Base-by-base conservation (phyloP, 2,329 filamentous ascomycete genomes). In the Tympanopsis confertula region DNA sequence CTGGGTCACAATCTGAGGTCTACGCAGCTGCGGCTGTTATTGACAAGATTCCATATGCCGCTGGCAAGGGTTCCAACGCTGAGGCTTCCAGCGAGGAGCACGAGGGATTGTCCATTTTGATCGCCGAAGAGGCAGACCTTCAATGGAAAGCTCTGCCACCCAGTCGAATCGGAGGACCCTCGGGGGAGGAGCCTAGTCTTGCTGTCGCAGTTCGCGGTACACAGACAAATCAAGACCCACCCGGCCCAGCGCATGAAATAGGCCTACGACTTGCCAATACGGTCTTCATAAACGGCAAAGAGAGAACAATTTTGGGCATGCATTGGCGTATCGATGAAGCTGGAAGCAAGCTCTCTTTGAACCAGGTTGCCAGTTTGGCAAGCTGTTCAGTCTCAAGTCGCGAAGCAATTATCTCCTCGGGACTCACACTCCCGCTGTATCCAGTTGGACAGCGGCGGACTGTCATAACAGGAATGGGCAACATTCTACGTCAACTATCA, bases 391-490 rank as follows among this genome's bases (percentile, higher is more conserved):
- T 33, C 7, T 12, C 12, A 18, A 10, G 7, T 33, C 17, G 7
- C 38, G 35, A 35, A 39, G 42, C 2, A 40, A 39, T 4, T 36
- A 42, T 20, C 35, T 52, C 5, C 37, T 38, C 35, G 44, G 47
- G n/a, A 42, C 42, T 5, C 40, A 57, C 30, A 4, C 43, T 61
- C 22, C 58, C 59, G 4, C 44, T 63, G 18, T 41, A 54, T 30
- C 56, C 57, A 5, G 52, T 63, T 15, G 54, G 55, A 5, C 44
- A 52, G 38, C 52, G 58, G 35, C 52, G 58, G 35, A 54, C 45
- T 30, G 59, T 62, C 13, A 47, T 58, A 13, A 50, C 56, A 7
- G 56, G 59, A 39, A 61, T 63, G 59, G 59, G 59, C 10, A 63
- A 63, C 35, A 61, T 63, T 18, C 43, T 63, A 17, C 55, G 59